These are phyloP conservation scores for Schoenoplectus tabernaemontani DNA, from an alignment of 202 grass and related monocot genomes.

Conservation along the genomic window DNA sequence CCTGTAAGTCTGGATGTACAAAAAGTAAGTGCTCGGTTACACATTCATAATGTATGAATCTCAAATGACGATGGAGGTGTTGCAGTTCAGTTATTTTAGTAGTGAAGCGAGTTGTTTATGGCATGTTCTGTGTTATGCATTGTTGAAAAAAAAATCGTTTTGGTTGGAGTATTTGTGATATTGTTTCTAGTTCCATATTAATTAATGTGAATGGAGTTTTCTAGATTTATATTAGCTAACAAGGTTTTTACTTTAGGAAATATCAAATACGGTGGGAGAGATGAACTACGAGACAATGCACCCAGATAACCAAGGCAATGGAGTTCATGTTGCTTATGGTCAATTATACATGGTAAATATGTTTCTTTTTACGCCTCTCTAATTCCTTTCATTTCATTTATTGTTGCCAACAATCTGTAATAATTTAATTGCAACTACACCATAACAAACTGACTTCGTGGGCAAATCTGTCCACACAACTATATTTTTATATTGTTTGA, in stretches of 20 bases:
- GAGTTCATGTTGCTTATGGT: conserved; percentile 23
- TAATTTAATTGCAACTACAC: background rate
- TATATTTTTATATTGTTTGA: background rate
- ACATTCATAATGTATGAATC: background rate
- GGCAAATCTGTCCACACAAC: background rate
- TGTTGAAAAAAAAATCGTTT: no score
- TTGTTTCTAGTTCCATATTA: background rate
- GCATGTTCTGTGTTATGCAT: background rate
- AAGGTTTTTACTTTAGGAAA: conserved; percentile 3
- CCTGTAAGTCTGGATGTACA: background rate
- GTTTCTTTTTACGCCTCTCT: background rate
- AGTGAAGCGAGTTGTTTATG: no score
- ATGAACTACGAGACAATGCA: conserved; percentile 20
- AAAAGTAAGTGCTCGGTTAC: background rate
- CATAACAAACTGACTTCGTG: background rate
- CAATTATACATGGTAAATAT: conserved; percentile 30
- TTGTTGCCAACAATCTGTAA: background rate
- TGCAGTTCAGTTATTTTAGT: background rate
- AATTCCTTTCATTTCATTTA: background rate
- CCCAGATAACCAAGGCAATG: conserved; percentile 16
- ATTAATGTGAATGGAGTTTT: background rate
- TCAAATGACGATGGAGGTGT: background rate
- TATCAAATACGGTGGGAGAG: conserved; percentile 20
- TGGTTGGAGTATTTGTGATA: no score
- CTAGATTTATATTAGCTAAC: background rate